Evolutionary conservation across 768 basidiomycete genomes (phyloP), one percentile per base, ranked within the genome.

Genomic region (Chlorophyllum brunneum): DNA sequence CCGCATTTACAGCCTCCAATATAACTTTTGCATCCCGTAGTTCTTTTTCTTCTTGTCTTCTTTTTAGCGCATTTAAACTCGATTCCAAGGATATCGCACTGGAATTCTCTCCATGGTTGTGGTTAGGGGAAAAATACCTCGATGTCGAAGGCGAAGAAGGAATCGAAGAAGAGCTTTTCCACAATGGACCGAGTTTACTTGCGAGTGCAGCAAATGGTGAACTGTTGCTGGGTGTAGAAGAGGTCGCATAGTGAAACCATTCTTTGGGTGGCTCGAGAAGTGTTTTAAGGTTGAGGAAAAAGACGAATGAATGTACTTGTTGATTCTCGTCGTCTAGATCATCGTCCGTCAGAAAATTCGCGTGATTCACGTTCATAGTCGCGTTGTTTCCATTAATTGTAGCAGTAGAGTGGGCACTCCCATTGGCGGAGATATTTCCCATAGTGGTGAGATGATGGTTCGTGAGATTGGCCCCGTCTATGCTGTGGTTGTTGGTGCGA

Each of bases 241-340:
- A n/a, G 0, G 27, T 26, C 41, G 41, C 7, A 10, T 23, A n/a
- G 20, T 13, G 7, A 18, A 66, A 57, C 68, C 67, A 70, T 38
- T 62, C 61, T 7, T 59, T 55, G 2, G 65, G 65, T 8, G 67
- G 66, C 22, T 68, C 60, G 5, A 69, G 55, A 34, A 81, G 69
- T 7, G 71, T 72, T 44, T 70, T 67, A 15, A 75, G 60, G 55
- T 76, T 74, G 42, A 79, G 56, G 59, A 79, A 79, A 59, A 80
- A 79, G 1, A 76, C 75, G 48, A 78, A 80, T 10, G 73, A 72
- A 38, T 74, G 70, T 2, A 77, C 71, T 15, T 71, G 64, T 23
- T 68, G 68, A 43, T 66, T 68, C 30, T 70, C 72, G 9, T 67
- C 51, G 24, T 52, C 51, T 5, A 44, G 6, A 11, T 44, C 51